Conservation (phyloP, 805 yeast species). For the Sporopachydermia lactativora region DNA sequence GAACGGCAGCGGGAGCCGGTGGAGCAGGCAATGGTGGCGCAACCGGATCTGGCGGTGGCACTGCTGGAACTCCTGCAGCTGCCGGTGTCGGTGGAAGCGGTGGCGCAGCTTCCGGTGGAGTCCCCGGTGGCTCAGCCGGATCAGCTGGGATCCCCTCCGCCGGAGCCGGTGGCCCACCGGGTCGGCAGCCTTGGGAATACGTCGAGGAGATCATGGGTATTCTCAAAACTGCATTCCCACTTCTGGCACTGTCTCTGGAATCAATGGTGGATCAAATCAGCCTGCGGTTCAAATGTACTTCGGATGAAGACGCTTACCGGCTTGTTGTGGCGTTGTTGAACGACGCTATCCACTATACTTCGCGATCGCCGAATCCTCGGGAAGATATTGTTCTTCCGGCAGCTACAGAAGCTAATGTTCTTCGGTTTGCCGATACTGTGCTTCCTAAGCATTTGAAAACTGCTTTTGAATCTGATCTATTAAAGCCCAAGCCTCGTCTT, state of each 20-base stretch:
- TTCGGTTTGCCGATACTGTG: constrained; percentile 85
- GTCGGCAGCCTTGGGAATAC: constrained; percentile 88
- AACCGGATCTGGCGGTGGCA: constrained; percentile 7
- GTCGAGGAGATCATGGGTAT: constrained; percentile 83
- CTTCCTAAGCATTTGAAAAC: constrained; percentile 78
- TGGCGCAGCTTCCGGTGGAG: constrained; percentile 4
- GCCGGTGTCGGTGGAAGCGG: constrained; percentile 4
- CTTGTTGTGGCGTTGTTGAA: constrained; percentile 82
- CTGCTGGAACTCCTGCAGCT: constrained; percentile 6
- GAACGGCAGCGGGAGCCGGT: constrained; percentile 9
- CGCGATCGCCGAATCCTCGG: constrained; percentile 73
- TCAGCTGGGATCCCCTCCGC: constrained; percentile 4
- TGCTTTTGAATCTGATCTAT: constrained; percentile 86
- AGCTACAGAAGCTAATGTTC: constrained; percentile 77
- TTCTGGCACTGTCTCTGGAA: constrained; percentile 83
- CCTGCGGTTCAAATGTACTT: constrained; percentile 83
- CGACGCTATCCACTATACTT: constrained; percentile 86
- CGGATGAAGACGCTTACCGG: constrained; percentile 94
- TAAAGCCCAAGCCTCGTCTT: constrained; percentile 72
- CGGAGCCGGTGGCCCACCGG: constrained; percentile 13
- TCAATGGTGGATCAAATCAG: constrained; percentile 91
- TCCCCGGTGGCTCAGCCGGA: constrained; percentile 1
- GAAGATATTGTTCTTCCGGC: constrained; percentile 84
- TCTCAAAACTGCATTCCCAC: constrained; percentile 90
- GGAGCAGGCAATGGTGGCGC: constrained; percentile 10